phyloP scores from a whole-genome alignment of 805 yeast species.

The Ogataea methanolica region DNA sequence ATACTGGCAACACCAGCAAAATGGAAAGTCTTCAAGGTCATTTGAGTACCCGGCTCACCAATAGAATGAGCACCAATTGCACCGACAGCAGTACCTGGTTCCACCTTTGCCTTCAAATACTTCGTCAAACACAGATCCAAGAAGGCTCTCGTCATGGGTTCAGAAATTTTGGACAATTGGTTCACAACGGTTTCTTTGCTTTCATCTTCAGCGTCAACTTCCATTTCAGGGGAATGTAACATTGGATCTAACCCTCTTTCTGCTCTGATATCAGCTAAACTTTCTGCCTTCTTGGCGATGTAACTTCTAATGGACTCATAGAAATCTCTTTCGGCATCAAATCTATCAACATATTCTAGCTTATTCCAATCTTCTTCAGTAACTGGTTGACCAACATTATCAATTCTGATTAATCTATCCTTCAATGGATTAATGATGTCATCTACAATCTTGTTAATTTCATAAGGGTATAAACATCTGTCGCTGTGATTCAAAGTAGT shows the following conservation, averaged over 20 bases:
- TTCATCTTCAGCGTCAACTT: constrained; percentile 11
- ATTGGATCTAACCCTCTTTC: constrained; percentile 38
- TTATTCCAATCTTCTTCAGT: constrained; percentile 39
- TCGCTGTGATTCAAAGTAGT: constrained; percentile 58
- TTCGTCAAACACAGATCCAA: constrained; percentile 73
- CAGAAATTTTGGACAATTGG: constrained; percentile 66
- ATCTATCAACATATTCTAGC: constrained; percentile 71
- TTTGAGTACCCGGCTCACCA: constrained; percentile 99
- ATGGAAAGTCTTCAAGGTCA: constrained; percentile 77
- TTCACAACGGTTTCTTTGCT: constrained; percentile 43
- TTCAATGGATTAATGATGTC: constrained; percentile 58
- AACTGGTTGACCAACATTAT: constrained; percentile 61
- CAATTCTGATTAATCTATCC: constrained; percentile 55
- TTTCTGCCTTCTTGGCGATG: constrained; percentile 49
- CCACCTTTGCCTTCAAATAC: constrained; percentile 86
- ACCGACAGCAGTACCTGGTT: constrained; percentile 99
- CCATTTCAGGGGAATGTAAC: constrained; percentile 39
- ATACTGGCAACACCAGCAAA: constrained; percentile 99
- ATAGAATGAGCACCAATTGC: constrained; percentile 99
- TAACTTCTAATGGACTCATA: constrained; percentile 71
- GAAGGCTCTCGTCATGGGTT: constrained; percentile 56
- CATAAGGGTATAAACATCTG: constrained; percentile 61
- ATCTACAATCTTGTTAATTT: constrained; percentile 54
- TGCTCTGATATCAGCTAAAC: constrained; percentile 54
- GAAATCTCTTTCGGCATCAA: constrained; percentile 83